Evolutionary conservation across 306 rosid genomes (phyloP), one percentile per base, ranked within the genome.

Genomic region (Cicer judaicum): DNA sequence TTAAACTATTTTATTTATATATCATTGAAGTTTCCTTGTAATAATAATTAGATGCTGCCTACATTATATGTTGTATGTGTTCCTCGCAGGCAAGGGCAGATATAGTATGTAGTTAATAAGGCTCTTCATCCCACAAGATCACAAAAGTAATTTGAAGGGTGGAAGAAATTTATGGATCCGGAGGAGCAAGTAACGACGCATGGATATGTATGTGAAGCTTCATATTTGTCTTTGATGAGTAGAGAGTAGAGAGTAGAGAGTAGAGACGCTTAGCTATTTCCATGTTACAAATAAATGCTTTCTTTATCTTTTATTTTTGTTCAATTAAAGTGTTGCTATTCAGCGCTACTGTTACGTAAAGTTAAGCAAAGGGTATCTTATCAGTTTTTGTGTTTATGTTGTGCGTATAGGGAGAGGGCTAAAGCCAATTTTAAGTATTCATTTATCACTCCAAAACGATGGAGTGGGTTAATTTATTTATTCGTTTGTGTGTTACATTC

Each of bases 281-380:
- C 73, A 56, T 72, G 76, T 70, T 57, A 70, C 59, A 49, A 62
- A 73, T 78, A 70, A 74, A 78, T 74, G 81, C 70, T 24, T 21
- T 14, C 12, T 7, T 0, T 63, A 21, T 68, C 5, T 2, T 46
- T 15, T n/a, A 36, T 47, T 54, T 46, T 68, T 40, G 18, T 18
- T 56, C 16, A 4, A 29, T 29, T 29, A 29, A 70, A 21, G 24
- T 71, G 49, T 49, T 77, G 41, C 43, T 56, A 16, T 73, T 34
- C 42, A 54, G 42, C 40, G 49, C 78, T 47, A 11, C 8, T 54
- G 78, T 64, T 10, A 49, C 73, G 65, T 52, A 47, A 57, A 66
- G 80, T 61, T 14, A 60, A 48, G 29, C 14, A 70, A 68, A 64
- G 38, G 14, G 49, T 29, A 24, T 24, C 34, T 24, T 24, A 24